Conservation (phyloP, 1,284 basidiomycete genomes). For the Schizopora paradoxa region DNA sequence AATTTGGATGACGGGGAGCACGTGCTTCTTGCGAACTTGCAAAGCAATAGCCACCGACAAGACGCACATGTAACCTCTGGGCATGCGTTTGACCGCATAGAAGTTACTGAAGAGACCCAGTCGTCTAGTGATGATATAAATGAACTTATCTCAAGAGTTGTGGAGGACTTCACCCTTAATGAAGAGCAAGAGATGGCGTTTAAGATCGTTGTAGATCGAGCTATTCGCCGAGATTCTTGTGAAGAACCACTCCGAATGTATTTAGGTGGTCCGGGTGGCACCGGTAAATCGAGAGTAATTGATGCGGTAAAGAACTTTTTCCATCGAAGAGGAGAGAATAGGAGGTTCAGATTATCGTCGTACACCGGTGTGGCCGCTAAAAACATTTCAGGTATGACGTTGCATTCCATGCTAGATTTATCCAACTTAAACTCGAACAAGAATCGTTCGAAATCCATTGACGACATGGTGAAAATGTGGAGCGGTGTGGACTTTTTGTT, state of each 20-base stretch:
- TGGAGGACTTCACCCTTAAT: slow-evolving; percentile 18
- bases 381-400: slow-evolving; percentile 22
- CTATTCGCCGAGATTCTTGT: neutral
- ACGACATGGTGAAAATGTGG: slow-evolving; percentile 9
- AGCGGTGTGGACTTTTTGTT: slow-evolving; percentile 18
- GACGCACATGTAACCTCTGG: neutral
- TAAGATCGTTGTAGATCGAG: slow-evolving; percentile 17
- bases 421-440: neutral
- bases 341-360: slow-evolving; percentile 20
- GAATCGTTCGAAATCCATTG: neutral
- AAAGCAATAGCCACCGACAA: neutral
- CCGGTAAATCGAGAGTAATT: slow-evolving; percentile 25
- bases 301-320: slow-evolving; percentile 23
- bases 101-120: neutral
- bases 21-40: neutral
- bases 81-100: neutral
- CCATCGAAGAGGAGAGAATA: slow-evolving; percentile 4
- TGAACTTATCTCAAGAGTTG: slow-evolving; percentile 18
- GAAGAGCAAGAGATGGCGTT: slow-evolving; percentile 22
- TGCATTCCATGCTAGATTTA: slow-evolving; percentile 12
- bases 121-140: neutral
- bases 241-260: slow-evolving; percentile 22
- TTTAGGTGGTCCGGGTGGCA: slow-evolving; percentile 24
- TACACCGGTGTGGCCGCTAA: slow-evolving; percentile 24
- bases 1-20: neutral